Conservation (phyloP, 768 basidiomycete genomes). For the Kwoniella shandongensis region DNA sequence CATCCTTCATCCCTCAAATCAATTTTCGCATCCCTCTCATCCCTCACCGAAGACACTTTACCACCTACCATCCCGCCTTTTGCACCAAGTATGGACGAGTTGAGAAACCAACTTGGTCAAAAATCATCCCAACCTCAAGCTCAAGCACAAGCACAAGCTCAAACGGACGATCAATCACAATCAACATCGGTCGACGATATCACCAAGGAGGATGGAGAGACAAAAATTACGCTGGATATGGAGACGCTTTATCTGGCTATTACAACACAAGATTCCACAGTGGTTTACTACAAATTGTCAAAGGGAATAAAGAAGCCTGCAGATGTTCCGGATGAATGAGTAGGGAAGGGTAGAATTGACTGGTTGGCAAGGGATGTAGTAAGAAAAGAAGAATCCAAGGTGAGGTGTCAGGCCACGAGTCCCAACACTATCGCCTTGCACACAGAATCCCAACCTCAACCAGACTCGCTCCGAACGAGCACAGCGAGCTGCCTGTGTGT, state of each 20-base stretch:
- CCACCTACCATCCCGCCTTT: constrained; percentile 26
- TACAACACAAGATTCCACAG: constrained; percentile 46
- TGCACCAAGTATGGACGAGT: constrained; percentile 22
- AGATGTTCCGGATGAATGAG: constrained; percentile 53
- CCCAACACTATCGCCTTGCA: no score
- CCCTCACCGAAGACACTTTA: constrained; percentile 10
- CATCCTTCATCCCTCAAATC: constrained; percentile 40
- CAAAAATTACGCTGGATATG: constrained; percentile 28
- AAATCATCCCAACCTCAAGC: background rate
- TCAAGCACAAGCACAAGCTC: background rate
- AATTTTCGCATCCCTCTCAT: constrained; percentile 33
- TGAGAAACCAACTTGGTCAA: constrained; percentile 7
- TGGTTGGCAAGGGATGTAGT: no score
- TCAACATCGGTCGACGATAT: background rate
- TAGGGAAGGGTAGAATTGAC: constrained; percentile 12
- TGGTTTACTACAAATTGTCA: constrained; percentile 51
- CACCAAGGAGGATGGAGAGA: background rate
- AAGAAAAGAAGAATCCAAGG: no score
- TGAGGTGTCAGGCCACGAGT: no score
- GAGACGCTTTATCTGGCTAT: constrained; percentile 50
- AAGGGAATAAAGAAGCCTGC: constrained; percentile 53
- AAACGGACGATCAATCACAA: background rate
- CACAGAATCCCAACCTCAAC: no score
- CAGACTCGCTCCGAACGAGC: no score
- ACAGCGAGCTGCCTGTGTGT: no score